A percentile compares a stretch with the other conserved stretches of the same genome.
Conservation (phyloP, 768 basidiomycete genomes). For the Termitomyces sp. region DNA sequence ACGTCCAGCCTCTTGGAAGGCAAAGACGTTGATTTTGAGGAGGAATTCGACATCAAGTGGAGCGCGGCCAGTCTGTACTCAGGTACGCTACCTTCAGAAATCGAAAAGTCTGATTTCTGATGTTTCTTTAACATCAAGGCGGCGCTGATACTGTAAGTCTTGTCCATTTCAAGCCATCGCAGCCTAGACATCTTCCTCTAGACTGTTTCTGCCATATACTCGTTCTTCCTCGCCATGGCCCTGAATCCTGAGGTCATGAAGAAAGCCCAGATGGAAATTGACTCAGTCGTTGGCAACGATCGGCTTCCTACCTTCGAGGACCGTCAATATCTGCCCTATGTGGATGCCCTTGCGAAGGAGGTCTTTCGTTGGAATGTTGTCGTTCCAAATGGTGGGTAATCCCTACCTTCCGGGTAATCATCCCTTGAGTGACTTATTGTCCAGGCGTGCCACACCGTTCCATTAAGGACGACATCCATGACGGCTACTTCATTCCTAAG, state of each 20-base stretch:
- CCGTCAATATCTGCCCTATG: constrained; percentile 52
- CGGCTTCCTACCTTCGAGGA: constrained; percentile 58
- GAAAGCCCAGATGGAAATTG: too few relatives aligned
- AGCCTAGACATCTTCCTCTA: constrained; percentile 20
- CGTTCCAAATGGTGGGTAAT: constrained; percentile 35
- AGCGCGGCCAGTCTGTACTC: constrained; percentile 31
- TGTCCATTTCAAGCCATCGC: neutral
- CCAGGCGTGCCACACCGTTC: constrained; percentile 51
- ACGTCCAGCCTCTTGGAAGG: constrained; percentile 53
- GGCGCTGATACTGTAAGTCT: constrained; percentile 43
- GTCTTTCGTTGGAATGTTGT: constrained; percentile 50
- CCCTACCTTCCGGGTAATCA: neutral
- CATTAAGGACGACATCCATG: constrained; percentile 54
- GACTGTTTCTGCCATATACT: constrained; percentile 36
- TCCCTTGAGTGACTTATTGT: too few relatives aligned
- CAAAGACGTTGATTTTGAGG: constrained; percentile 40
- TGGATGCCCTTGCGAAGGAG: constrained; percentile 58
- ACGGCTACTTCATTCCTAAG: constrained; percentile 34
- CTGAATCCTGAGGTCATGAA: constrained; percentile 49
- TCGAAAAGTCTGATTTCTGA: neutral
- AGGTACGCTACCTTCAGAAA: constrained; percentile 23
- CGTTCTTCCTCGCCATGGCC: constrained; percentile 42
- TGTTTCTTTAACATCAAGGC: constrained; percentile 25
- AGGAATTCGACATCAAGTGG: constrained; percentile 50
- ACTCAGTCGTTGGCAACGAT: constrained; percentile 20